Evolutionary conservation across 2,329 filamentous ascomycete genomes (phyloP), one percentile per base, ranked within the genome.

Genomic region (Diaporthe aspalathi): DNA sequence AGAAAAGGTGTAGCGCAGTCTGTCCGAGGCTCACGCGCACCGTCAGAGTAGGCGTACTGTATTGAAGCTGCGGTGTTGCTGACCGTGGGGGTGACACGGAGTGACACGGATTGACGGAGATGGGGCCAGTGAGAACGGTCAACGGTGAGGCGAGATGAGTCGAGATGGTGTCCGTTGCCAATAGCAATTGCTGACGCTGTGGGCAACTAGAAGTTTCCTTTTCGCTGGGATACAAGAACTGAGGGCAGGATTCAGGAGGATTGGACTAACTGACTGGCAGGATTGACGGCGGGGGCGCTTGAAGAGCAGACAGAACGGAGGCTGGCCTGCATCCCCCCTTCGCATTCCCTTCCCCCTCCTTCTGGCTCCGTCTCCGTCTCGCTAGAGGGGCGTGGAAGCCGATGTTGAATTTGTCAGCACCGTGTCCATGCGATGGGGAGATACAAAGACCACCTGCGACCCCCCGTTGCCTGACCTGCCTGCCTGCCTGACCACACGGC

Each of bases 401-500:
- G 60, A 73, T 65, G 71, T 72, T 74, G 68, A 76, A 78, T 77
- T 78, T 77, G 76, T 78, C 73, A 77, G 74, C 74, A 67, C 67
- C 57, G 53, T 50, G 16, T 65, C 29, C 49, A 38, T 65, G 45
- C 45, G 29, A 65, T 65, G 60, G 60, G 60, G 45, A 65, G 60
- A 65, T 38, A 50, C 45, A 50, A 50, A 50, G 60, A 24, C 60
- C 60, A 65, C 45, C 35, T 50, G 27, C 60, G 29, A 49, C n/a
- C 32, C 57, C 47, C 57, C 22, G 60, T n/a, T n/a, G n/a, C n/a
- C n/a, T n/a, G n/a, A n/a, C n/a, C n/a, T n/a, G n/a, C n/a, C n/a
- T n/a, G n/a, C n/a, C 49, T 43, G 60, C 43, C 60, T 63, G 60
- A 63, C 43, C 40, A 63, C 60, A 63, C 43, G 60, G 43, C 60